Base-by-base conservation (phyloP, 345 rosid species). In the Aquilaria sinensis region DNA sequence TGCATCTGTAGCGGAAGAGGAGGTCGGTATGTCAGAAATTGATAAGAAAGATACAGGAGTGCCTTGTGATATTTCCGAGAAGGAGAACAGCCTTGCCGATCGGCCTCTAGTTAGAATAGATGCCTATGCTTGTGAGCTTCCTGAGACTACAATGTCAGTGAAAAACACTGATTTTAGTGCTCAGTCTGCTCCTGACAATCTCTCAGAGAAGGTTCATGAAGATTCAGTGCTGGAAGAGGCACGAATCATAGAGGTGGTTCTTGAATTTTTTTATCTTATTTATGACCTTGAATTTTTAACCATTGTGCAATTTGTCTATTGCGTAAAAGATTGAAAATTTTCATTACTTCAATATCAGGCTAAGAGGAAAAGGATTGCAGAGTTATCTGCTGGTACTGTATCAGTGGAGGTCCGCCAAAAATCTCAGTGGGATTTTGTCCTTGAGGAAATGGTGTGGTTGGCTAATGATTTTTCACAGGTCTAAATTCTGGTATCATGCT, bases 221-320 rank as follows among this genome's bases (percentile, higher is more conserved):
- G 98, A 92, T 72, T 79, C 90, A 63, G 64, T 88, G 53, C 76
- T 92, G 74, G 90, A 88, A 74, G 98, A 88, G 84, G 98, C 98
- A 67, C 84, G 82, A 54, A 68, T 62, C 60, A 83, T 92, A 69
- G 80, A 86, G 96, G 98, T 92, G 63, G 53, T 61, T 69, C 57
- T 30, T 2, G 8, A 37, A 41, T 55, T 48, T 48, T 48, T 5
- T 51, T 37, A 31, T 31, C 50, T 62, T 54, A 16, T 47, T 65
- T 59, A 58, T 66, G 54, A 47, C 46, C 45, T 67, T 63, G 47
- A 65, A 66, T 62, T 56, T 72, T 43, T 75, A 57, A 53, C 34
- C 43, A 5, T 9, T 37, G 5, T 37, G 5, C 43, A 3, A 5
- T 37, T 37, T 37, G 5, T 37, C 43, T 56, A 53, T 54, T 65